These are phyloP conservation scores for Rhynchosporium graminicola DNA, from an alignment of 2,329 filamentous ascomycete species.

Conservation along the genomic window DNA sequence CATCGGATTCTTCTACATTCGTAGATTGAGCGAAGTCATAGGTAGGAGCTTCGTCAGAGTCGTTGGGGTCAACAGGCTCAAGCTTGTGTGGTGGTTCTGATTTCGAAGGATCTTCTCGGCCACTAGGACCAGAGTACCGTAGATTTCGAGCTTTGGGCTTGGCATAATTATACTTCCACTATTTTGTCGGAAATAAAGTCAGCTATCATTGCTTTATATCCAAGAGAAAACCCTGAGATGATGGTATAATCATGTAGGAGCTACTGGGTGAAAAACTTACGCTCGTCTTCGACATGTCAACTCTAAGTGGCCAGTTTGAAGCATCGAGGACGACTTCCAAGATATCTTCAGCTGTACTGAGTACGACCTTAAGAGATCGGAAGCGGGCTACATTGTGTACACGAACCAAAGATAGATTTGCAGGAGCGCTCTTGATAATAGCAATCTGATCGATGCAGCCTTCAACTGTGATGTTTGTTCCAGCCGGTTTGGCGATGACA, in stretches of 20 bases:
- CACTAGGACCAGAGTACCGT: background rate
- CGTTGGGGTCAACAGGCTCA: too few relatives aligned
- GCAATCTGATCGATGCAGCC: too few relatives aligned
- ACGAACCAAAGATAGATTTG: background rate
- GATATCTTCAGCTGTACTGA: background rate
- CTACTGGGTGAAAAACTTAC: background rate
- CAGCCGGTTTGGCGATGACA: too few relatives aligned
- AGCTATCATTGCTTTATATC: background rate
- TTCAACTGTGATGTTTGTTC: too few relatives aligned
- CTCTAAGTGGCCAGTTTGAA: background rate
- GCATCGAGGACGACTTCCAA: background rate
- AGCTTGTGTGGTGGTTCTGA: too few relatives aligned
- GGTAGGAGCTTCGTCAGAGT: too few relatives aligned
- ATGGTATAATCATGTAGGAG: background rate
- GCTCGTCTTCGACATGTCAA: background rate
- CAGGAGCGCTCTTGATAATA: too few relatives aligned
- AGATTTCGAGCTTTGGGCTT: background rate
- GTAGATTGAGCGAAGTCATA: too few relatives aligned
- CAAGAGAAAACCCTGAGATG: background rate
- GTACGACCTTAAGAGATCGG: background rate
- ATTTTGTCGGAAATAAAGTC: background rate
- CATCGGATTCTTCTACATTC: too few relatives aligned
- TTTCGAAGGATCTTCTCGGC: too few relatives aligned
- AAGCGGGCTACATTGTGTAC: background rate
- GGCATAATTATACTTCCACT: conserved; percentile 3